Percentiles rank a stretch among this genome's conserved stretches.
These are phyloP conservation scores for Podila epicladia DNA, from an alignment of 192 early-diverging fungal species.

Conservation along the genomic window DNA sequence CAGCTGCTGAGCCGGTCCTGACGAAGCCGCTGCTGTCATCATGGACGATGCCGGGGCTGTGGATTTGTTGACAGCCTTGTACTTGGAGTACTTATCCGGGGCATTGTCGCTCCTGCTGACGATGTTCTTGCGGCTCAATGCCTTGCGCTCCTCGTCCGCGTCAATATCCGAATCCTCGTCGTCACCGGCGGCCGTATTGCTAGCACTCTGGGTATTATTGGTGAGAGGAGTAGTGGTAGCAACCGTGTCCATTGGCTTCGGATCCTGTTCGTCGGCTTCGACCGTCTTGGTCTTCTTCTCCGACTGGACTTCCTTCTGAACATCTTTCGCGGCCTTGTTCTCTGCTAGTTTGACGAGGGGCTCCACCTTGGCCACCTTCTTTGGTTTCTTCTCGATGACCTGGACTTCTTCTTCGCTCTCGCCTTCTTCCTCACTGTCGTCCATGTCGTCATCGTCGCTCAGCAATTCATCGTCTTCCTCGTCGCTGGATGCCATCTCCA, in stretches of 20 bases:
- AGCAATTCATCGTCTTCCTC: slow-evolving; percentile 34
- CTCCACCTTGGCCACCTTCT: not conserved
- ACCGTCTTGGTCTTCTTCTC: not conserved
- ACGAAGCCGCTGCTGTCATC: not conserved
- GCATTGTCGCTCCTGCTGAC: slow-evolving; percentile 29
- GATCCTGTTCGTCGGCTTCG: not conserved
- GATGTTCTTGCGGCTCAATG: slow-evolving; percentile 3
- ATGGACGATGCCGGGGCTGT: too few species aligned
- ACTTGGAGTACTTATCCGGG: slow-evolving; percentile 42
- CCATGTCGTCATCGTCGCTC: slow-evolving; percentile 36
- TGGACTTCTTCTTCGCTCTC: slow-evolving; percentile 8
- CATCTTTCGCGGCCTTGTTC: not conserved
- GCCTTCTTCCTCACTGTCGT: slow-evolving; percentile 3
- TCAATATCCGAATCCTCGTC: slow-evolving; percentile 4
- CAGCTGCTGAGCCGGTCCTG: not conserved
- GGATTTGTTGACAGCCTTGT: slow-evolving; percentile 26
- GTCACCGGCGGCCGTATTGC: not conserved
- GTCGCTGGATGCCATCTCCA: slow-evolving; percentile 47
- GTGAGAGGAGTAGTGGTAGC: not conserved
- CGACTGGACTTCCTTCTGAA: not conserved
- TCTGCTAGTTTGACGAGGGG: not conserved
- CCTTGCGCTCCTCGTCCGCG: slow-evolving; percentile 24
- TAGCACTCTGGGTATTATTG: not conserved
- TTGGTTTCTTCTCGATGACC: not conserved
- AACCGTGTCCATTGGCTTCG: not conserved